Percentiles rank a stretch among this genome's conserved stretches.
These are phyloP conservation scores for Myrmaecium sp. DNA, from an alignment of 2,329 filamentous ascomycete species.

Conservation along the genomic window DNA sequence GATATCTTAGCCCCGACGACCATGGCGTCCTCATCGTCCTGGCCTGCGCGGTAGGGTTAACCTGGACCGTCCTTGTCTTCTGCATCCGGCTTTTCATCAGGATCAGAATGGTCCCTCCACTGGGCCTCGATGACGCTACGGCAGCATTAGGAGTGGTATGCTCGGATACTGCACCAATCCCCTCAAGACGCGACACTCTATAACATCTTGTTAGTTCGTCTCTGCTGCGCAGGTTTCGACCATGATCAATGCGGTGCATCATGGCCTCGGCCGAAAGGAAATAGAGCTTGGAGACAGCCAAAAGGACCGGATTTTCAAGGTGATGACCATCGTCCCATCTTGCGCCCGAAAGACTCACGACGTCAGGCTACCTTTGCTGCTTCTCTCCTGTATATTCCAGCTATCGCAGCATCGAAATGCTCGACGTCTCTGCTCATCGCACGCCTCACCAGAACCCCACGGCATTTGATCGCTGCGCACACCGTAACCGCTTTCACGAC, in stretches of 20 bases:
- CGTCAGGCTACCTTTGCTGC: conserved; percentile 1
- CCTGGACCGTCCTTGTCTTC: conserved; percentile 2
- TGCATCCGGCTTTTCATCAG: conserved; percentile 1
- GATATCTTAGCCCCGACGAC: not conserved
- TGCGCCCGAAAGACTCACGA: not conserved
- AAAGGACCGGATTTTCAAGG: not conserved
- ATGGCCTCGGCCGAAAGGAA: not conserved
- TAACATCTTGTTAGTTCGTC: too few relatives aligned
- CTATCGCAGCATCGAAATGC: conserved; percentile 2
- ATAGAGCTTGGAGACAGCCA: not conserved
- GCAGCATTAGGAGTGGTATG: not conserved
- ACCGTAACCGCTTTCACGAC: not conserved
- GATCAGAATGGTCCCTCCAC: conserved; percentile 1
- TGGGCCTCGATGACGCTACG: not conserved
- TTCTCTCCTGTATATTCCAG: not conserved
- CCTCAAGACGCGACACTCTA: too few relatives aligned
- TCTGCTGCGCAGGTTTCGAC: not conserved
- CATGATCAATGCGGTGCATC: not conserved
- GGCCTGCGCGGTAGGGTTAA: not conserved
- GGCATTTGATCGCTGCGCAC: not conserved
- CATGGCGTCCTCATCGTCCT: conserved; percentile 1
- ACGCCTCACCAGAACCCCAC: conserved; percentile 1
- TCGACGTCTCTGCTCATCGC: conserved; percentile 1
- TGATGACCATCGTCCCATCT: not conserved
- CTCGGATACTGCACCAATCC: not conserved